A percentile compares a stretch with the other conserved stretches of the same genome.
Conservation (phyloP, 2,329 filamentous ascomycete species). For the Verruconis gallopava region DNA sequence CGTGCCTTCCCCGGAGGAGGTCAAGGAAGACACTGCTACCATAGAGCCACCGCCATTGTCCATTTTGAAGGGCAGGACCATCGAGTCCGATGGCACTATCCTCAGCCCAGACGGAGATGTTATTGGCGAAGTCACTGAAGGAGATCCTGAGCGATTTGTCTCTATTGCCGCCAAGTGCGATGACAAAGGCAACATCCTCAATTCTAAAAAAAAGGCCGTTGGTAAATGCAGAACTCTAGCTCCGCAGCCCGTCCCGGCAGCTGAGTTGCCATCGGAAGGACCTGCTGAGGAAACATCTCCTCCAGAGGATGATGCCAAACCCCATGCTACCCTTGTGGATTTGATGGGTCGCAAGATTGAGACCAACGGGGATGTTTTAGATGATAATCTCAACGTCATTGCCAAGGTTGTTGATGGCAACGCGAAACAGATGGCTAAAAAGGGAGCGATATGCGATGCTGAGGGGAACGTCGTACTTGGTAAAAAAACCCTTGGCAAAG, state of each 20-base stretch:
- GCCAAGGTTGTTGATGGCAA: conserved; percentile 35
- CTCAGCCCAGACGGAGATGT: conserved; percentile 40
- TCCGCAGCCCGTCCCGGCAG: conserved; percentile 22
- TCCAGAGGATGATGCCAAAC: conserved; percentile 6
- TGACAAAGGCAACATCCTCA: conserved; percentile 49
- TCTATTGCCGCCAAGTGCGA: conserved; percentile 56
- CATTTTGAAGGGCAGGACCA: conserved; percentile 38
- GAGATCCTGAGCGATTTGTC: conserved; percentile 39
- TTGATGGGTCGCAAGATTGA: conserved; percentile 38
- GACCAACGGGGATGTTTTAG: conserved; percentile 35
- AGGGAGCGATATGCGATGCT: conserved; percentile 36
- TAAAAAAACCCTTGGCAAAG: conserved; percentile 34
- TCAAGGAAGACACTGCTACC: conserved; percentile 10
- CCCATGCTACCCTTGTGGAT: conserved; percentile 31
- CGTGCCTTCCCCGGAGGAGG: conserved; percentile 28
- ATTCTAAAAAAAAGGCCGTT: conserved; percentile 49
- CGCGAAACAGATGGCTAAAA: conserved; percentile 38
- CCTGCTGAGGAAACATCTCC: conserved; percentile 1
- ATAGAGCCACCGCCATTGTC: conserved; percentile 29
- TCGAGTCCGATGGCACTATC: conserved; percentile 45
- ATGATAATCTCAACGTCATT: conserved; percentile 35
- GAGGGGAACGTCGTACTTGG: conserved; percentile 39
- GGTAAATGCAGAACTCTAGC: conserved; percentile 44
- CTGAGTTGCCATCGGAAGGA: background rate
- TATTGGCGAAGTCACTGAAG: conserved; percentile 41